phyloP scores from a whole-genome alignment of 129 eudicot species.

The Centrapalus pauciflorus region DNA sequence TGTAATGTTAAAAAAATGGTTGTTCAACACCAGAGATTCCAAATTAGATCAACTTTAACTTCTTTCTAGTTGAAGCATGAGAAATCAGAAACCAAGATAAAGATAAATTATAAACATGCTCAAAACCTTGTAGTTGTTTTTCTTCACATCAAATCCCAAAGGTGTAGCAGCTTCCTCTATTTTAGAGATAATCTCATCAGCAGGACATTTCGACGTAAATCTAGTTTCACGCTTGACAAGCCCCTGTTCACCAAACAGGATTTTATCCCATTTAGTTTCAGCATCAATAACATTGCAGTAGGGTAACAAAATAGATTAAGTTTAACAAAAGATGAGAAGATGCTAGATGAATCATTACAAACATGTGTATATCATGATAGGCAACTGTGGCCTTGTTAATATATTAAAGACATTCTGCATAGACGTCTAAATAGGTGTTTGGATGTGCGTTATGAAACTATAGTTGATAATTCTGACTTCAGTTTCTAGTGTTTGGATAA shows the following conservation, averaged over 20 bases:
- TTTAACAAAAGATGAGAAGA: background rate
- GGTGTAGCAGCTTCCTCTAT: constrained; percentile 91
- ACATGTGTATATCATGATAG: too few relatives aligned
- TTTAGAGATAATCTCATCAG: constrained; percentile 75
- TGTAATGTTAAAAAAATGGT: constrained; percentile 13
- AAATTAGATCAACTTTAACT: background rate
- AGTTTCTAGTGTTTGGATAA: too few relatives aligned
- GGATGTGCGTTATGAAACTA: too few relatives aligned
- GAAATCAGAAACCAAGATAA: background rate
- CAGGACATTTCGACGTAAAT: constrained; percentile 85
- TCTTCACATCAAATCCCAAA: constrained; percentile 92
- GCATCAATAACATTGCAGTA: background rate
- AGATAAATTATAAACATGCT: background rate
- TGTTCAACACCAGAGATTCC: background rate
- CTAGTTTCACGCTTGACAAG: constrained; percentile 95
- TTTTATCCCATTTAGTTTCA: background rate
- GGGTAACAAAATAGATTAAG: background rate
- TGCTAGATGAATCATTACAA: too few relatives aligned
- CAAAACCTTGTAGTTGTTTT: constrained; percentile 84
- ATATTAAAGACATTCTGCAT: too few relatives aligned
- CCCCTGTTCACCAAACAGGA: constrained; percentile 49
- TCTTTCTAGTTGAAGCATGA: background rate
- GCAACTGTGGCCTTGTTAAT: too few relatives aligned
- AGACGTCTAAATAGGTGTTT: too few relatives aligned
- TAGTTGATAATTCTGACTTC: too few relatives aligned